A percentile compares a stretch with the other conserved stretches of the same genome.
Conservation (phyloP, 495 filamentous ascomycete genomes). For the Parachaetomium inaequale region DNA sequence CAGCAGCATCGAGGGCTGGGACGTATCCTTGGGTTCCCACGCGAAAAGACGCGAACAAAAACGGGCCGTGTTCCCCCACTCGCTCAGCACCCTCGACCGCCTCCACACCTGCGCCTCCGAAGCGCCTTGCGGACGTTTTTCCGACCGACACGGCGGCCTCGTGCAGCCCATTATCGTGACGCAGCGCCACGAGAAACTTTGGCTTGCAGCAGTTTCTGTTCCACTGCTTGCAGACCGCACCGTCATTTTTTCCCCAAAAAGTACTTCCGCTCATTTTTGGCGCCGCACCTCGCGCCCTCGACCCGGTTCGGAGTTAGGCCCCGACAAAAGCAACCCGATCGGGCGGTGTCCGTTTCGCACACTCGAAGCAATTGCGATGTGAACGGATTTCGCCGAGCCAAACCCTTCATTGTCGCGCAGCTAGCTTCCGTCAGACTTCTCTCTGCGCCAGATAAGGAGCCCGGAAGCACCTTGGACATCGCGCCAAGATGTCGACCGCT, state of each 20-base stretch:
- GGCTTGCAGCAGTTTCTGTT: neutral
- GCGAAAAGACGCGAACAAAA: neutral
- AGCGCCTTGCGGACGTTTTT: neutral
- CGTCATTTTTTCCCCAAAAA: neutral
- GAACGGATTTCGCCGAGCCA: neutral
- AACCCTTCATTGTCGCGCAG: neutral
- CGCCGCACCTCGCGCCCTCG: neutral
- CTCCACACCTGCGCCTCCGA: conserved; percentile 5
- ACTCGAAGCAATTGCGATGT: conserved; percentile 3
- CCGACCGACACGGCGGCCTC: neutral
- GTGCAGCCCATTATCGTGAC: conserved; percentile 12
- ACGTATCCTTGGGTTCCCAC: neutral
- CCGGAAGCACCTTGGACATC: neutral
- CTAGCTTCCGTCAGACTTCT: neutral
- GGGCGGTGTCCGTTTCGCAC: neutral
- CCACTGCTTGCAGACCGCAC: neutral
- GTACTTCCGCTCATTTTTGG: neutral
- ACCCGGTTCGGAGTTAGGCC: neutral
- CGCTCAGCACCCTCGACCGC: conserved; percentile 1
- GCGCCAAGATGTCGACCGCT: conserved; percentile 53
- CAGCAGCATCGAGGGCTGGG: neutral
- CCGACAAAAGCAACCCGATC: conserved; percentile 7
- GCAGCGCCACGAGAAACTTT: neutral
- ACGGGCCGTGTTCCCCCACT: neutral
- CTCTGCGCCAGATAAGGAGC: neutral